Percentiles rank a stretch among this genome's conserved stretches.
phyloP scores from a whole-genome alignment of 495 filamentous ascomycete species.

The Letharia lupina region DNA sequence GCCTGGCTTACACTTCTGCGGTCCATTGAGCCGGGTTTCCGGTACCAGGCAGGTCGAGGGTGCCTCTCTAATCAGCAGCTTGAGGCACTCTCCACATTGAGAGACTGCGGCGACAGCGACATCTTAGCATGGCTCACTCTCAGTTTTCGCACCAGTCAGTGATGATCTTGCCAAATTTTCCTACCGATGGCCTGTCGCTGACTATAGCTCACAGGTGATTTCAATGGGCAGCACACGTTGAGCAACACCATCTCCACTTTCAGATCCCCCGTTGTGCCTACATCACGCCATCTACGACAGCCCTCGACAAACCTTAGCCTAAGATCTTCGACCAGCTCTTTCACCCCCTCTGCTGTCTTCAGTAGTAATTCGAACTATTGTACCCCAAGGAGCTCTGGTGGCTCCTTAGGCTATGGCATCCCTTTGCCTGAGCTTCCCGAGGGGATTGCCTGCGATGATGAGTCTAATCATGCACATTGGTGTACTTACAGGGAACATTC shows the following conservation, averaged over 20 bases:
- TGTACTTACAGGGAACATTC: slow-evolving; percentile 2
- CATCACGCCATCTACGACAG: background rate
- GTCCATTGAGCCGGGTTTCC: background rate
- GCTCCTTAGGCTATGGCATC: background rate
- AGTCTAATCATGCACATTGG: background rate
- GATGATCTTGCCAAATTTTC: background rate
- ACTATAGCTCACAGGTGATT: background rate
- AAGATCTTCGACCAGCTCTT: slow-evolving; percentile 4
- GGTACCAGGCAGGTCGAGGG: background rate
- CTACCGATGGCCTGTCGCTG: background rate
- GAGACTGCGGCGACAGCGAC: slow-evolving; percentile 1
- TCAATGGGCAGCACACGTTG: background rate
- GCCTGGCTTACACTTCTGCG: background rate
- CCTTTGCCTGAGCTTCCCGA: background rate
- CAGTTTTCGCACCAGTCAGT: background rate
- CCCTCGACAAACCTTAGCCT: background rate
- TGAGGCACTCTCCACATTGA: background rate
- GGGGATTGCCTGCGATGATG: background rate
- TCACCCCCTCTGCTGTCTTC: background rate
- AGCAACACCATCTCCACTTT: background rate
- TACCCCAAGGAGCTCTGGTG: background rate
- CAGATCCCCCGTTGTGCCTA: background rate
- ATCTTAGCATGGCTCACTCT: background rate
- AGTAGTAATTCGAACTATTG: background rate
- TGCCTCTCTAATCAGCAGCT: background rate